These are phyloP conservation scores for Neonectria hederae DNA, from an alignment of 2,329 filamentous ascomycete genomes.

Conservation along the genomic window DNA sequence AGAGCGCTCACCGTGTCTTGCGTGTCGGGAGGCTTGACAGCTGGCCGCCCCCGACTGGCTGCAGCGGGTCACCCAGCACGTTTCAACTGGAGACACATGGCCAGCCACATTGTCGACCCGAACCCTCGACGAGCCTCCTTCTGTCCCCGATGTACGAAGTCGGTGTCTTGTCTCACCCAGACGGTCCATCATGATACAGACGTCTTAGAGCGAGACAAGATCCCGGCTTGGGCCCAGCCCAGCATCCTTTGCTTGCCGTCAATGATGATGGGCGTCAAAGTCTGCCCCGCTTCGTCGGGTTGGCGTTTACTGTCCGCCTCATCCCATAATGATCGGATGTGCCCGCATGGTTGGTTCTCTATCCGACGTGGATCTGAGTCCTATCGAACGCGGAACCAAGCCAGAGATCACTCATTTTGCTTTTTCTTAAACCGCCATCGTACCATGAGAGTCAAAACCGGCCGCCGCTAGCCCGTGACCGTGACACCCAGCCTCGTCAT, in stretches of 20 bases:
- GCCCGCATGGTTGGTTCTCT: constrained; percentile 21
- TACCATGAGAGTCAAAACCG: constrained; percentile 31
- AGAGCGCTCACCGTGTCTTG: constrained; percentile 30
- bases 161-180: constrained; percentile 36
- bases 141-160: constrained; percentile 26
- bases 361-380: constrained; percentile 14
- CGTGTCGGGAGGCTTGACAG: constrained; percentile 42
- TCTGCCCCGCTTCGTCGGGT: constrained; percentile 15
- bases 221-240: constrained; percentile 25
- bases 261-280: background rate
- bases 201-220: constrained; percentile 30
- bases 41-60: constrained; percentile 46
- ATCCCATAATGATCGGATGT: constrained; percentile 30
- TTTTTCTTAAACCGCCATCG: constrained; percentile 33
- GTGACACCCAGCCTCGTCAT: constrained; percentile 22
- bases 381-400: constrained; percentile 1
- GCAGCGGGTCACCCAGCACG: constrained; percentile 42
- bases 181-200: constrained; percentile 26
- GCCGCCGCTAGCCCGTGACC: constrained; percentile 26
- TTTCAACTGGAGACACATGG: constrained; percentile 52
- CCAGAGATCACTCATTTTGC: constrained; percentile 28
- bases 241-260: constrained; percentile 19
- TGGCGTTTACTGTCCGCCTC: constrained; percentile 18
- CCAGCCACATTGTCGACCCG: constrained; percentile 44
- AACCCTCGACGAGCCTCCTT: constrained; percentile 31